phyloP scores from a whole-genome alignment of 805 yeast genomes.

The Huiozyma sinensis region DNA sequence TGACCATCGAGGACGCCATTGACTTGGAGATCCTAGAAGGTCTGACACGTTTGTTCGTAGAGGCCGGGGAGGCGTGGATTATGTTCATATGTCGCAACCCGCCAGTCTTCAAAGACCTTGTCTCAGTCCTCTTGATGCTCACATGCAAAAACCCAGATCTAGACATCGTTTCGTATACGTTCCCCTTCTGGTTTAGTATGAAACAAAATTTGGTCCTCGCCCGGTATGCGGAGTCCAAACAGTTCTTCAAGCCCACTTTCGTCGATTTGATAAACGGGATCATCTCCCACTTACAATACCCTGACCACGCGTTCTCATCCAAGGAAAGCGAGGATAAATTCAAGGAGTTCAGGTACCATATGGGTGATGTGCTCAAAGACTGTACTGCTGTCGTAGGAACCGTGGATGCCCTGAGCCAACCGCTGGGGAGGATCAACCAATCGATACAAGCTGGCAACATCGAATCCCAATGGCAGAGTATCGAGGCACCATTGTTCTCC shows the following conservation, averaged over 20 bases:
- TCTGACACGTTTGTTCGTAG: slow-evolving; percentile 68
- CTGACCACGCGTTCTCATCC: slow-evolving; percentile 46
- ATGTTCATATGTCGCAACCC: slow-evolving; percentile 70
- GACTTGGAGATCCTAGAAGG: slow-evolving; percentile 49
- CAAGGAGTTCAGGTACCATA: slow-evolving; percentile 85
- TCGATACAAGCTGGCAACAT: slow-evolving; percentile 20
- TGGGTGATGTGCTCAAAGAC: slow-evolving; percentile 96
- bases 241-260: slow-evolving; percentile 16
- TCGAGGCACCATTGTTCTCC: slow-evolving; percentile 84
- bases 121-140: slow-evolving; percentile 59
- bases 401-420: slow-evolving; percentile 54
- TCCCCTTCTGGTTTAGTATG: slow-evolving; percentile 82
- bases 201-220: slow-evolving; percentile 45
- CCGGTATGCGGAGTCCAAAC: slow-evolving; percentile 21
- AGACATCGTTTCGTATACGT: slow-evolving; percentile 82
- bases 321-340: slow-evolving; percentile 89
- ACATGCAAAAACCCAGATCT: slow-evolving; percentile 70
- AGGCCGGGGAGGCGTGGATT: slow-evolving; percentile 95
- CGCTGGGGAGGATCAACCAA: slow-evolving; percentile 48
- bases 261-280: slow-evolving; percentile 24
- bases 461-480: slow-evolving; percentile 56
- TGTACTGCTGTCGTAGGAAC: slow-evolving; percentile 89
- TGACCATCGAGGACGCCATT: slow-evolving; percentile 38
- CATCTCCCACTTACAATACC: slow-evolving; percentile 67
- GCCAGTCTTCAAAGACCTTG: slow-evolving; percentile 56